Conservation (phyloP, 2,329 filamentous ascomycete genomes). For the Penicillium sp. region DNA sequence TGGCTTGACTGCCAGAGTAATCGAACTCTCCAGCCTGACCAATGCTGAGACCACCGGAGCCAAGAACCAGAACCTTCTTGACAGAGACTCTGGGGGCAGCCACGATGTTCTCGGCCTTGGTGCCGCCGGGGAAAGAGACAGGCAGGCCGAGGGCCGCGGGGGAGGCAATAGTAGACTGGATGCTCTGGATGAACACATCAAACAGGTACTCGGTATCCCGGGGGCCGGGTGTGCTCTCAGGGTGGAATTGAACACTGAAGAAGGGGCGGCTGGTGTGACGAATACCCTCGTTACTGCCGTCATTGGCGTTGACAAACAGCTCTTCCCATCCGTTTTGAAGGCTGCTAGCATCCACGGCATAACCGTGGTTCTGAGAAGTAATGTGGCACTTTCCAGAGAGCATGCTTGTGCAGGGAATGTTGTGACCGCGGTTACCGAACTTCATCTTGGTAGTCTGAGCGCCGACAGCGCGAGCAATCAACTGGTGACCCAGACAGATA, state of each 20-base stretch:
- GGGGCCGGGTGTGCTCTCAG: conserved; percentile 92
- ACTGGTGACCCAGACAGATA: conserved; percentile 93
- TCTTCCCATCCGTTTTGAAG: conserved; percentile 82
- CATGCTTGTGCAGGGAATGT: conserved; percentile 96
- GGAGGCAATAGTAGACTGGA: conserved; percentile 69
- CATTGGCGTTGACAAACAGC: conserved; percentile 96
- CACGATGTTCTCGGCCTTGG: conserved; percentile 72
- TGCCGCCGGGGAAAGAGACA: conserved; percentile 84
- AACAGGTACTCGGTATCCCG: conserved; percentile 96
- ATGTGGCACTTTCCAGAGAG: conserved; percentile 97
- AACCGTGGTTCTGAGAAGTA: conserved; percentile 98
- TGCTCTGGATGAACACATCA: conserved; percentile 89
- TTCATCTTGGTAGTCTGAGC: conserved; percentile 94
- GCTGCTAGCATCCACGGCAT: conserved; percentile 78
- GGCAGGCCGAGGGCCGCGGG: conserved; percentile 66
- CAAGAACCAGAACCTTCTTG: conserved; percentile 93
- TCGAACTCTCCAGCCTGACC: conserved; percentile 98
- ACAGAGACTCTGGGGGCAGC: conserved; percentile 76
- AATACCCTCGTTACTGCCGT: conserved; percentile 97
- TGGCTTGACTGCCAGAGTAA: conserved; percentile 96
- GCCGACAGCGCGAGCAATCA: conserved; percentile 83
- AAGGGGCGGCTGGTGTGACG: conserved; percentile 81
- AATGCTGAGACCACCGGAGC: conserved; percentile 92
- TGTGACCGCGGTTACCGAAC: conserved; percentile 97
- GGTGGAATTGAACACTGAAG: conserved; percentile 99